phyloP scores from a whole-genome alignment of 192 early-diverging fungal genomes.

The Coemansia asiatica region DNA sequence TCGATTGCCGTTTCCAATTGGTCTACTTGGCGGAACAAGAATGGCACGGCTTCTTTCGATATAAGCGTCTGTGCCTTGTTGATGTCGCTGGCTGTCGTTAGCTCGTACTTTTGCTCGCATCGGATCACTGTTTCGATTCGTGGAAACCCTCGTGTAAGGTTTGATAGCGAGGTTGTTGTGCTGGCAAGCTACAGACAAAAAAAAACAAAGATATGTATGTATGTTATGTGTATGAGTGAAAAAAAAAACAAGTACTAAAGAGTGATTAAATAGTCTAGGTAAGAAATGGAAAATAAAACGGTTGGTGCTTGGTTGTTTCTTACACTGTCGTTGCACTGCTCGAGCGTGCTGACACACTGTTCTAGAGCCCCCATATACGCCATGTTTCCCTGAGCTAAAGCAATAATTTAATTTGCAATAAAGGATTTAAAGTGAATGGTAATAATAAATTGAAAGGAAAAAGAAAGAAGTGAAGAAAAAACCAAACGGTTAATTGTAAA shows the following conservation, averaged over 20 bases:
- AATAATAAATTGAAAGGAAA: not conserved
- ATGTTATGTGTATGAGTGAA: too few relatives aligned
- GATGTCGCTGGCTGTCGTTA: conserved; percentile 56
- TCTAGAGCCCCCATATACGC: conserved; percentile 42
- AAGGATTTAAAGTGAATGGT: not conserved
- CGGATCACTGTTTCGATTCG: conserved; percentile 48
- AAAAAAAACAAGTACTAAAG: too few relatives aligned
- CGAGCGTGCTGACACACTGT: conserved; percentile 34
- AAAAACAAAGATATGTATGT: not conserved
- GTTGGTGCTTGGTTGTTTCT: too few relatives aligned
- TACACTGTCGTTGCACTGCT: conserved; percentile 29
- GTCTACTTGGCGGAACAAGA: conserved; percentile 54
- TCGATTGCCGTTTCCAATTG: conserved; percentile 51
- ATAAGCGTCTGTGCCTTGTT: conserved; percentile 51
- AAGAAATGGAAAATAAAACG: too few relatives aligned
- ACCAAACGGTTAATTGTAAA: not conserved
- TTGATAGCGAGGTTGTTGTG: conserved; percentile 31
- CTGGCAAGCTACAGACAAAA: conserved; percentile 15
- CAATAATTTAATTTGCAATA: not conserved
- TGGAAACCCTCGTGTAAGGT: conserved; percentile 47
- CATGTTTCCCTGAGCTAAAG: conserved; percentile 20
- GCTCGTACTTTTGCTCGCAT: conserved; percentile 45
- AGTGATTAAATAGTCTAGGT: too few relatives aligned
- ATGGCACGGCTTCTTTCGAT: conserved; percentile 54
- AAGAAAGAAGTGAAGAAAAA: not conserved